Evolutionary conservation across 2,329 filamentous ascomycete genomes (phyloP), one percentile per base, ranked within the genome.

Genomic region (Epichloe scottii): DNA sequence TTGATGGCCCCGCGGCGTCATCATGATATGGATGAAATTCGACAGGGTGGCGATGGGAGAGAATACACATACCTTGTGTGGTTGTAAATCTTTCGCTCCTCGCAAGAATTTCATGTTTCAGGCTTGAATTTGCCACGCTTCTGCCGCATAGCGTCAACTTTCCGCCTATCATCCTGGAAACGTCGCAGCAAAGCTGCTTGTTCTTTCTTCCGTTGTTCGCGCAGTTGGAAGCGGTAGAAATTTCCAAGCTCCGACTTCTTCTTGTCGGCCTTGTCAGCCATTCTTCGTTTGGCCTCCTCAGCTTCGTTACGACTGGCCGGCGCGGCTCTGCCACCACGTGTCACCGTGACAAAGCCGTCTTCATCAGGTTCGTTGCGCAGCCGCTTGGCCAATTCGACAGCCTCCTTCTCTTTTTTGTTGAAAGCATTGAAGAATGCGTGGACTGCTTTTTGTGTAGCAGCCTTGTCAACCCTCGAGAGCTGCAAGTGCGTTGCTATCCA

Each of bases 291-390:
- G 45, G 75, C 75, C 59, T 80, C 79, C 60, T 82, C 78, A 40
- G 82, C 80, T 60, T 86, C 89, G 58, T 84, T 84, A 55, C 82
- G 76, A 50, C 83, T 78, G 2, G 87, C 89, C 1, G 87, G 82
- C n/a, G 84, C 85, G 6, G 76, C 76, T 52, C 84, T 74, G 39
- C 87, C 86, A 26, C 89, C 89, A 50, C 87, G 78, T 1, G 84
- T 86, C 23, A 98, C 93, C 3, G 90, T 97, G 46, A 97, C 78
- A 65, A 98, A 98, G 2, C 93, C 93, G 66, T 98, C 93, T 62
- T 89, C 90, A 66, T 98, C 93, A 0, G 91, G 89, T 60, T 89
- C 83, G 58, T 85, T 84, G 54, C 87, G 81, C 54, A 84, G 71
- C 51, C 78, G 71, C 69, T 79, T 82, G 63, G 70, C 85, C 63